Percentiles rank a stretch among this genome's conserved stretches.
These are phyloP conservation scores for Fabrea salina DNA, from an alignment of 169 alveolate genomes.

Conservation along the genomic window DNA sequence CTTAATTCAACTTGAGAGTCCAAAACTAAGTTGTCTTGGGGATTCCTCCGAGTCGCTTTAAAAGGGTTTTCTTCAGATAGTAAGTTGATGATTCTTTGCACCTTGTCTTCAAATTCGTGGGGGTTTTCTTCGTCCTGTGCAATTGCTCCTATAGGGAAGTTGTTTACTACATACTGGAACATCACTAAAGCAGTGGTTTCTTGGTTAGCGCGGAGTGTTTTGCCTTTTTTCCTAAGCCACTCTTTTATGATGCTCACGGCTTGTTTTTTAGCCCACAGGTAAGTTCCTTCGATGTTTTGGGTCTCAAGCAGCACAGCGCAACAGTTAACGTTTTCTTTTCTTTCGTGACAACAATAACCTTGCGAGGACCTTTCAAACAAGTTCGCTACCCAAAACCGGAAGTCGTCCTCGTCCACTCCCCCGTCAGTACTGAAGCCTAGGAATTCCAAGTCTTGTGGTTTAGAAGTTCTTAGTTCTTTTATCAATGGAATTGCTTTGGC, in stretches of 20 bases:
- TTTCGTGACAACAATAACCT: background rate
- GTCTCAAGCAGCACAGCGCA: background rate
- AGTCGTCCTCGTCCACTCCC: background rate
- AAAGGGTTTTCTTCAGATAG: background rate
- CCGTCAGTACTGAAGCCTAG: constrained; percentile 1
- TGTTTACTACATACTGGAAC: background rate
- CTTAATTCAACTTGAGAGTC: background rate
- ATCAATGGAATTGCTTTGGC: too few species aligned
- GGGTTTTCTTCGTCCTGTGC: background rate
- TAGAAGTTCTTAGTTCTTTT: too few species aligned
- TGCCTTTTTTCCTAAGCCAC: background rate
- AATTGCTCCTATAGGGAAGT: background rate
- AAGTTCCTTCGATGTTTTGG: background rate
- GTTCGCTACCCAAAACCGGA: background rate
- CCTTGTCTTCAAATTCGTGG: background rate
- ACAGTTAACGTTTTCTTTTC: background rate
- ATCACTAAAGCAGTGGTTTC: background rate
- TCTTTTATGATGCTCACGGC: background rate
- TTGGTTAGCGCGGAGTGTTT: background rate
- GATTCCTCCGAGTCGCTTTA: background rate
- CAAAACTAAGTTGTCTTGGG: background rate
- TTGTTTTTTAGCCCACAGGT: background rate
- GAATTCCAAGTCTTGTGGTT: background rate
- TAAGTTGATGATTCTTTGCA: background rate
- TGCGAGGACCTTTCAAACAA: background rate